Evolutionary conservation across 345 rosid genomes (phyloP), one percentile per base, ranked within the genome.

Genomic region (Moricandia arvensis): DNA sequence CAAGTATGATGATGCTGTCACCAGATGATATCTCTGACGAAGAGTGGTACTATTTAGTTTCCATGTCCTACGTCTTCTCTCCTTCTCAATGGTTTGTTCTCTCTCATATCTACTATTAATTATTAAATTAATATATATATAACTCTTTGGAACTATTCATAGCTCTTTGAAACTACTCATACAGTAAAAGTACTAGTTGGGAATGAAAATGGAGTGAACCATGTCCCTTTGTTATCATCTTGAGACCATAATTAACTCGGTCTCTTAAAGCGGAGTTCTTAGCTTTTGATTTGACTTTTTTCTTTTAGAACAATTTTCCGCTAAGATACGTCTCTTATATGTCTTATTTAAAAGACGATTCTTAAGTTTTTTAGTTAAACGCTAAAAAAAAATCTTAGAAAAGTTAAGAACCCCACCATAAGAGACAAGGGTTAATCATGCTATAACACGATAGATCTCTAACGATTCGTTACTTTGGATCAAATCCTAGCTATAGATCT

Each of bases 41-140:
- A 35, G 99, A 95, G 86, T 95, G 98, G 99, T 92, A 92, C 79
- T 95, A 95, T 84, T 68, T 95, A 85, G 97, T 95, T 77, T 95
- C 94, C 87, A 95, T 95, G 98, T 92, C 99, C 67, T 95, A 90
- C 78, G 80, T 82, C 51, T 95, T 95, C 91, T 81, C 85, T 80
- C 81, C 81, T 31, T 91, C 97, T 54, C 85, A 92, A 83, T 85
- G 96, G 98, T 95, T 84, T 61, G 79, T 34, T 33, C 49, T 74
- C 74, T 75, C 70, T 54, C 75, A 10, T 55, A 41, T 11, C 9
- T 11, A n/a, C 11, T 58, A 30, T 12, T 49, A 41, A 8, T 11
- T 57, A 41, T 43, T 29, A 31, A 6, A 51, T 27, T 30, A 18
- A 54, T n/a, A 57, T 64, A 41, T 64, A 30, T 18, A 60, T 30